Evolutionary conservation across 192 early-diverging fungal species (phyloP).

Genomic region (Entomortierella chlamydospora): DNA sequence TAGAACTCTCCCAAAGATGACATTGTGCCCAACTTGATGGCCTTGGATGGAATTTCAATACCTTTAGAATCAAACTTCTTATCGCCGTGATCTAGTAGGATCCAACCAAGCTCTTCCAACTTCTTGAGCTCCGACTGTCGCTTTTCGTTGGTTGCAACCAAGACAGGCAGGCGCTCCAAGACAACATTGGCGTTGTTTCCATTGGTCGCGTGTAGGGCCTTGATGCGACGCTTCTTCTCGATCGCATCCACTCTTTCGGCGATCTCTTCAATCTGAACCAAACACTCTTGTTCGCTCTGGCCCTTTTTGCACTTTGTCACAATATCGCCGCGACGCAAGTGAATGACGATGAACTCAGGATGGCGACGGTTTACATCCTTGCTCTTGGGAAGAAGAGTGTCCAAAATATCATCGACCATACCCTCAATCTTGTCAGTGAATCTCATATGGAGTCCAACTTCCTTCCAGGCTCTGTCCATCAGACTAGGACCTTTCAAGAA

Average conservation of each 20-base stretch:
- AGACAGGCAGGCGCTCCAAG: constrained; percentile 34
- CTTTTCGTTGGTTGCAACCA: constrained; percentile 51
- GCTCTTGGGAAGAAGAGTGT: constrained; percentile 1
- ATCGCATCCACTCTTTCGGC: constrained; percentile 50
- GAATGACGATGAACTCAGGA: constrained; percentile 45
- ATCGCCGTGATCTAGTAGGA: constrained; percentile 47
- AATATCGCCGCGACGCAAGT: constrained; percentile 49
- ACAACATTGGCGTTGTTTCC: background rate
- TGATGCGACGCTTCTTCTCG: constrained; percentile 29
- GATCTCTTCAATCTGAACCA: constrained; percentile 51
- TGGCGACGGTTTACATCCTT: constrained; percentile 27
- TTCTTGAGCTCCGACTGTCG: constrained; percentile 31
- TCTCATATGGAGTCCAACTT: constrained; percentile 32
- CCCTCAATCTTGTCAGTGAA: constrained; percentile 30
- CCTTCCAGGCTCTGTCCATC: constrained; percentile 24
- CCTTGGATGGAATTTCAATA: constrained; percentile 3
- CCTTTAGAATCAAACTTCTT: constrained; percentile 17
- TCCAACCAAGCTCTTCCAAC: constrained; percentile 43
- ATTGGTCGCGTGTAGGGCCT: constrained; percentile 12
- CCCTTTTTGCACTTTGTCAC: constrained; percentile 43
- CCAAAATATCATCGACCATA: constrained; percentile 43
- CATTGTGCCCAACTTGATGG: constrained; percentile 41
- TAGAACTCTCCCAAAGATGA: constrained; percentile 30
- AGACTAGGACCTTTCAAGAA: constrained; percentile 17
- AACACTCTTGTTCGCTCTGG: constrained; percentile 29